Conservation (phyloP, 2,329 filamentous ascomycete genomes). For the Helminthosporium solani region DNA sequence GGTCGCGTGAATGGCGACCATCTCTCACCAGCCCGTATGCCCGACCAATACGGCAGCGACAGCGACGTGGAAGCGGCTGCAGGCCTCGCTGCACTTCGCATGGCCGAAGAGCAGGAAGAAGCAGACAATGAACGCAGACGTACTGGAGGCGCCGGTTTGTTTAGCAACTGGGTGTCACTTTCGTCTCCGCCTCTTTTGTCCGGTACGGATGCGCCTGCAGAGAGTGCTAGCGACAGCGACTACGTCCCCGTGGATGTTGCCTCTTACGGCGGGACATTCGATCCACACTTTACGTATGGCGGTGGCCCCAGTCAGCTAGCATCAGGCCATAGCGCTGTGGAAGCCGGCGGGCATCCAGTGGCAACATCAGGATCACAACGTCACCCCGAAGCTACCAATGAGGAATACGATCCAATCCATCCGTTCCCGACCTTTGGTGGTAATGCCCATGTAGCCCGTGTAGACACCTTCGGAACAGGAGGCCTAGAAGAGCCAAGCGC, state of each 20-base stretch:
- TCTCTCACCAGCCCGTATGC: slow-evolving; percentile 40
- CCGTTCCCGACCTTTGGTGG: slow-evolving; percentile 58
- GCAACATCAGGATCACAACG: slow-evolving; percentile 50
- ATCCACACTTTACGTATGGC: slow-evolving; percentile 62
- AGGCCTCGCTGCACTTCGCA: slow-evolving; percentile 77
- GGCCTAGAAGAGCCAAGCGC: slow-evolving; percentile 74
- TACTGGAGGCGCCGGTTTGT: slow-evolving; percentile 57
- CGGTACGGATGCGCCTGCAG: slow-evolving; percentile 14
- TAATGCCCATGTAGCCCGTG: slow-evolving; percentile 73
- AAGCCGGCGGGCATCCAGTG: slow-evolving; percentile 39
- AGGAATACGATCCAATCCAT: slow-evolving; percentile 52
- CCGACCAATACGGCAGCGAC: slow-evolving; percentile 51
- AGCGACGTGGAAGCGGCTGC: slow-evolving; percentile 87
- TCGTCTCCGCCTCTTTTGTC: slow-evolving; percentile 46
- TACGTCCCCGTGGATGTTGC: slow-evolving; percentile 71
- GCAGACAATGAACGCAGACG: slow-evolving; percentile 59
- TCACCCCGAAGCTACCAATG: slow-evolving; percentile 46
- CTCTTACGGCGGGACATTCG: slow-evolving; percentile 71
- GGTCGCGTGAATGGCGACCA: slow-evolving; percentile 51
- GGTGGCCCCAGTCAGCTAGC: slow-evolving; percentile 49
- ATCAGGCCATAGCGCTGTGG: slow-evolving; percentile 30
- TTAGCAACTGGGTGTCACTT: slow-evolving; percentile 49
- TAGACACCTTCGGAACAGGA: slow-evolving; percentile 89
- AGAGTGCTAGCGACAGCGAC: slow-evolving; percentile 63
- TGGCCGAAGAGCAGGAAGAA: slow-evolving; percentile 77